phyloP scores from a whole-genome alignment of 306 rosid species.

The Prunus padus region DNA sequence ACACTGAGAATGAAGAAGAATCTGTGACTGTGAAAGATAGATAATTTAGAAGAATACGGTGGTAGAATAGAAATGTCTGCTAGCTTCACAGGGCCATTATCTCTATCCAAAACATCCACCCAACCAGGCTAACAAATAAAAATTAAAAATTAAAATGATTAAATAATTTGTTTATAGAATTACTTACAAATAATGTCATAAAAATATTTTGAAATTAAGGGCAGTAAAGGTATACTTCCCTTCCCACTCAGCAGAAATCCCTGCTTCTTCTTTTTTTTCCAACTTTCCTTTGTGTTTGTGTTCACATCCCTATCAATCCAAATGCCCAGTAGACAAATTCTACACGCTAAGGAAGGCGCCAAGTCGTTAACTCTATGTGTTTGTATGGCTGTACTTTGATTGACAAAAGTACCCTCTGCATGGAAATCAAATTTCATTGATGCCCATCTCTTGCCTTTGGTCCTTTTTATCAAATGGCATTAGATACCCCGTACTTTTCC shows the following conservation, averaged over 20 bases:
- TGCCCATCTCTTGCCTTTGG: not conserved
- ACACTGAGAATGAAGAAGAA: slow-evolving; percentile 38
- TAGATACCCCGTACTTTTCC: slow-evolving; percentile 52
- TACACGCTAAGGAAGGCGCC: slow-evolving; percentile 51
- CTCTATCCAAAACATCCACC: slow-evolving; percentile 56
- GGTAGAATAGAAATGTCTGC: slow-evolving; percentile 41
- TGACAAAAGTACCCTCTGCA: slow-evolving; percentile 53
- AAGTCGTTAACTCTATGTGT: slow-evolving; percentile 49
- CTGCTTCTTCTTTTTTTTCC: slow-evolving; percentile 39
- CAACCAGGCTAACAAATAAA: slow-evolving; percentile 19
- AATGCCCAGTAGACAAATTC: slow-evolving; percentile 53
- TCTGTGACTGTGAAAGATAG: slow-evolving; percentile 15
- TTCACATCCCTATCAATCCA: slow-evolving; percentile 71
- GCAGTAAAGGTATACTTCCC: slow-evolving; percentile 49
- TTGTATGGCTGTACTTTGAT: slow-evolving; percentile 37
- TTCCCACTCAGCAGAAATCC: slow-evolving; percentile 58
- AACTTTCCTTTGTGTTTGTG: slow-evolving; percentile 44
- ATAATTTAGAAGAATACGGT: slow-evolving; percentile 32
- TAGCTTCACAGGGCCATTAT: slow-evolving; percentile 48
- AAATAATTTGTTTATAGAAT: not conserved
- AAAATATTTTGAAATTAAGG: slow-evolving; percentile 21
- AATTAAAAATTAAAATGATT: not conserved
- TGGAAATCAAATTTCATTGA: slow-evolving; percentile 28
- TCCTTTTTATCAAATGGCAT: slow-evolving; percentile 33
- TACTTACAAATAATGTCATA: not conserved